Conservation (phyloP, 768 basidiomycete genomes). For the Gloeopeniophorella convolvens region DNA sequence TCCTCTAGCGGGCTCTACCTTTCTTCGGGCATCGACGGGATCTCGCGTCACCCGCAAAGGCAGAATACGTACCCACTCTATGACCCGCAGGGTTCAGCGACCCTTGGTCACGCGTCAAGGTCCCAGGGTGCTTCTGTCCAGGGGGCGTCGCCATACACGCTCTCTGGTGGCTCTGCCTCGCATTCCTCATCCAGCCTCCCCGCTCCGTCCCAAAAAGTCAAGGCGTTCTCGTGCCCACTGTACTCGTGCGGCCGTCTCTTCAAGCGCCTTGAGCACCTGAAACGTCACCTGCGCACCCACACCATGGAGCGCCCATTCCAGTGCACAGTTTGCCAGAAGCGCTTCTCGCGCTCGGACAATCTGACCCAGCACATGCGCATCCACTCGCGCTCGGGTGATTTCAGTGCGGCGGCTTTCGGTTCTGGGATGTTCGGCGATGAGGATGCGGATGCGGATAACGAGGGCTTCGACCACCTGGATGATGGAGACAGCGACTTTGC, state of each 20-base stretch:
- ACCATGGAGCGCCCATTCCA: conserved; percentile 82
- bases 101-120: not conserved
- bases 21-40: conserved; percentile 5
- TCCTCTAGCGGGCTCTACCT: not conserved
- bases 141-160: conserved; percentile 23
- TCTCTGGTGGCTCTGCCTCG: conserved; percentile 18
- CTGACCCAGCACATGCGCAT: conserved; percentile 82
- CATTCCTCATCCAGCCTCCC: conserved; percentile 17
- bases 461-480: conserved; percentile 33
- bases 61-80: conserved; percentile 19
- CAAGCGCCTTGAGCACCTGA: conserved; percentile 90
- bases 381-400: conserved; percentile 45
- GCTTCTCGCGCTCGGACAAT: conserved; percentile 86
- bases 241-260: conserved; percentile 80
- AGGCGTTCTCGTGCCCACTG: conserved; percentile 76
- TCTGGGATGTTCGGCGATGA: conserved; percentile 20
- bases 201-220: conserved; percentile 27
- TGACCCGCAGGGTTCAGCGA: conserved; percentile 11
- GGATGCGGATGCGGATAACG: conserved; percentile 27
- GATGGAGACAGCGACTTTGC: conserved; percentile 22
- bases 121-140: conserved; percentile 15
- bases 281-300: conserved; percentile 82
- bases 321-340: conserved; percentile 69
- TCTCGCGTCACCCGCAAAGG: conserved; percentile 10
- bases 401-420: conserved; percentile 18